Percentiles rank a stretch among this genome's conserved stretches.
phyloP scores from a whole-genome alignment of 805 yeast genomes.

The Ogataea populi-albae region DNA sequence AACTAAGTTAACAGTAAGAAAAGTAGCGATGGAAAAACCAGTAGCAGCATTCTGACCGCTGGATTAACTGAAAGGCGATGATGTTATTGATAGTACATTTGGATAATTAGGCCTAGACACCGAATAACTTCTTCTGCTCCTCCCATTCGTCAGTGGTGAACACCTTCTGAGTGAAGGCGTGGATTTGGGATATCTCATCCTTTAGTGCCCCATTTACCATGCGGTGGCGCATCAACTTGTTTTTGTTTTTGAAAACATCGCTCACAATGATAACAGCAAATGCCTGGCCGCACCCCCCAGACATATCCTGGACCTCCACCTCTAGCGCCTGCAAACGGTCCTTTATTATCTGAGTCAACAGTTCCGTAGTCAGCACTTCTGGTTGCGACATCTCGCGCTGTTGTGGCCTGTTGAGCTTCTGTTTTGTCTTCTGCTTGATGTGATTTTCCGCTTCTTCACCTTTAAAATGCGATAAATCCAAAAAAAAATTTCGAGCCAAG shows the following conservation, averaged over 20 bases:
- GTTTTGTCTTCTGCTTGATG: no score
- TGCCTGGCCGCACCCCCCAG: slow-evolving; percentile 98
- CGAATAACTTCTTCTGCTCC: slow-evolving; percentile 31
- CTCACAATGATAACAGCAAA: slow-evolving; percentile 87
- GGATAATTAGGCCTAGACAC: no score
- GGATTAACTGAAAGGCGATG: no score
- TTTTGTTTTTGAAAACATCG: slow-evolving; percentile 71
- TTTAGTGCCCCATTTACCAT: slow-evolving; percentile 75
- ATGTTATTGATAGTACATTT: no score
- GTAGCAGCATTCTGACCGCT: no score
- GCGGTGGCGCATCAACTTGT: slow-evolving; percentile 82
- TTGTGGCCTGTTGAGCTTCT: no score
- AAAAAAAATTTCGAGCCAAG: no score
- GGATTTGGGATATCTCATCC: slow-evolving; percentile 83
- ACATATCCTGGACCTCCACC: slow-evolving; percentile 73
- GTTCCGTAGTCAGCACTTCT: slow-evolving; percentile 29
- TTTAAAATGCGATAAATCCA: slow-evolving; percentile 20
- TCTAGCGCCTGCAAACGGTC: slow-evolving; percentile 58
- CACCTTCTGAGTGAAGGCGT: slow-evolving; percentile 92
- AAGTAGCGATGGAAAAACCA: no score
- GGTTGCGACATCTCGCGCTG: slow-evolving; percentile 19
- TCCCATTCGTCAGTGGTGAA: slow-evolving; percentile 91
- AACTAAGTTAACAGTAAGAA: no score
- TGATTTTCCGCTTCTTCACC: no score
- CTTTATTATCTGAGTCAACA: slow-evolving; percentile 47